Evolutionary conservation across 2,329 filamentous ascomycete species (phyloP), one percentile per base, ranked within the genome.

Genomic region (Incumbomyces delicatus): DNA sequence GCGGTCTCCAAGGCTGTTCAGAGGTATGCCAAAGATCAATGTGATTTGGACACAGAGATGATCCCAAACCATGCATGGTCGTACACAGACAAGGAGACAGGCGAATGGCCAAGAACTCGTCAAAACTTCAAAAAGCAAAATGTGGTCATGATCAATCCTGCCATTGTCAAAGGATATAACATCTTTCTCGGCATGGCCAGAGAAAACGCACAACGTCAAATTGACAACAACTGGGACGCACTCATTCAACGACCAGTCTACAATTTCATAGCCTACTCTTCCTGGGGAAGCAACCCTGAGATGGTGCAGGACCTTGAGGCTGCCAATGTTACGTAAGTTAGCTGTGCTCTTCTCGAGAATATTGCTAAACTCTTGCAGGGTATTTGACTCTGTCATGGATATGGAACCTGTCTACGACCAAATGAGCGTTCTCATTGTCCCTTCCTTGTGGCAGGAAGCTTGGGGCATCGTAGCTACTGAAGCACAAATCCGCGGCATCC

Each of bases 381-480:
- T 47, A 2, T 30, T 40, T 8, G 48, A 40, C n/a, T 45, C 48
- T 1, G 35, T 29, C 13, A 36, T 37, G 5, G 41, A 55, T 39
- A 52, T 52, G 51, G 50, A 55, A 30, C 32, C 52, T 17, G 47
- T 40, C 12, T 55, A 47, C 37, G 16, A 33, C 6, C 37, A 46
- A 11, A 53, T 54, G 37, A 56, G 54, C 32, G 47, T 54, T 4
- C 44, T 56, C 6, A 43, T 54, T 14, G 52, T 56, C 2, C 52
- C 53, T 4, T 54, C 52, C 8, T 42, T 56, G 11, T 56, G 53
- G 53, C 46, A 46, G 31, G 53, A 56, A 44, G 53, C 53, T 1
- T 56, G 53, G 53, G 53, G 53, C 16, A 41, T 56, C 16, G 48
- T 53, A 4, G 50, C 54, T 2, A 44, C 52, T 13, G 53, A 56